Evolutionary conservation across 2,329 filamentous ascomycete species (phyloP), one percentile per base, ranked within the genome.

Genomic region (Ramularia endophylla): DNA sequence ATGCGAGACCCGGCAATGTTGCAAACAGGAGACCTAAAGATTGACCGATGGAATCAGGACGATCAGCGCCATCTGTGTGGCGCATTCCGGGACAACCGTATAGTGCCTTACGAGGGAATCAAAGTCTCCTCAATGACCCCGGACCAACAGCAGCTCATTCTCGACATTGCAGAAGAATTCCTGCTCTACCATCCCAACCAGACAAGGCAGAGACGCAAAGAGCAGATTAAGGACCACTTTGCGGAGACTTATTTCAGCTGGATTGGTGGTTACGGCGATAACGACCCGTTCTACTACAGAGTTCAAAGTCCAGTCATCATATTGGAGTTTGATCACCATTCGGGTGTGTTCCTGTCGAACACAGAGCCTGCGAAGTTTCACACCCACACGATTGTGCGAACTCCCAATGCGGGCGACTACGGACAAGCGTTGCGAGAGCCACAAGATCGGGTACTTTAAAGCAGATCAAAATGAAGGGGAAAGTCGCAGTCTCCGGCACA

Each of bases 321-420:
- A 2, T 68, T 83, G 38, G 85, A 90, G 69, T 85, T 90, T 54
- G 85, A 89, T 54, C 83, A 87, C 56, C 85, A 89, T 60, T 85
- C 79, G 0, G 84, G 85, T 0, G 85, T 89, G 0, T 89, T 88
- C 52, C 61, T 90, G 55, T 79, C 73, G 1, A 90, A 89, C 57
- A 69, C 70, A 36, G 76, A 85, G 61, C 85, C 85, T 0, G 80
- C 79, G 22, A 85, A 84, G 62, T 90, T 86, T 53, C 85, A 90
- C 53, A 84, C 86, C 16, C 85, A 90, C 59, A 89, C 85, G 0
- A 64, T 87, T 38, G 64, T 86, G 48, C 65, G 85, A 27, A 81
- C 77, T 22, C 85, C 85, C 0, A 89, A 90, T 60, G 78, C 67
- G 0, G 85, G 85, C 0, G 85, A 90, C 57, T 89, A 89, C 58